These are phyloP conservation scores for Staphylotrichum tortipilum DNA, from an alignment of 495 filamentous ascomycete genomes.

Conservation along the genomic window DNA sequence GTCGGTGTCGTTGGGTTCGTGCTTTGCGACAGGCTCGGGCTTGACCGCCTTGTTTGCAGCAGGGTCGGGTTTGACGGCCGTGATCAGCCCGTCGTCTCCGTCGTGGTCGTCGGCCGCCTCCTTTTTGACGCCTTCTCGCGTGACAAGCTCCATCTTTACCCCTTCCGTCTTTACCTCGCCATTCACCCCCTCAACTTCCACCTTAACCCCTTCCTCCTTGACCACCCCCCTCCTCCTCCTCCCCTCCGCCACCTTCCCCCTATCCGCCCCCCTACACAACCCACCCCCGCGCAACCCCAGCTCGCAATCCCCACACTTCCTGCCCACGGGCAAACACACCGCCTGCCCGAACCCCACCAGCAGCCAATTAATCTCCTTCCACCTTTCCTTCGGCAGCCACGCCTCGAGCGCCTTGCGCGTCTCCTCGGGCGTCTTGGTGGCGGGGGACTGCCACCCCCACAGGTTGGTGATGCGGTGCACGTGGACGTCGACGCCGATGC, in stretches of 20 bases:
- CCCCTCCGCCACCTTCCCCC: constrained; percentile 44
- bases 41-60: no score
- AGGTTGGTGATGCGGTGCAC: constrained; percentile 88
- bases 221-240: constrained; percentile 27
- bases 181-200: constrained; percentile 20
- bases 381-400: constrained; percentile 79
- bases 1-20: no score
- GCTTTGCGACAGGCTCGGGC: no score
- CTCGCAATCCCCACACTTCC: constrained; percentile 75
- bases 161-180: constrained; percentile 3
- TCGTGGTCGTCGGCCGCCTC: no score
- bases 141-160: not conserved
- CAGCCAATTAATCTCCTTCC: constrained; percentile 92
- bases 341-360: constrained; percentile 86
- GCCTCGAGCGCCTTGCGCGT: constrained; percentile 67
- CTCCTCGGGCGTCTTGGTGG: constrained; percentile 75
- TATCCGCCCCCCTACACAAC: constrained; percentile 66
- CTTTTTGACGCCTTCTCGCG: not conserved
- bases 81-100: no score
- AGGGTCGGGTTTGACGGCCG: no score
- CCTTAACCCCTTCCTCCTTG: constrained; percentile 19
- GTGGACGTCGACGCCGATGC: constrained; percentile 61
- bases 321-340: constrained; percentile 71
- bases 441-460: constrained; percentile 73
- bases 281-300: constrained; percentile 61